Evolutionary conservation across 768 basidiomycete species (phyloP).

Genomic region (Lyophyllum decastes): DNA sequence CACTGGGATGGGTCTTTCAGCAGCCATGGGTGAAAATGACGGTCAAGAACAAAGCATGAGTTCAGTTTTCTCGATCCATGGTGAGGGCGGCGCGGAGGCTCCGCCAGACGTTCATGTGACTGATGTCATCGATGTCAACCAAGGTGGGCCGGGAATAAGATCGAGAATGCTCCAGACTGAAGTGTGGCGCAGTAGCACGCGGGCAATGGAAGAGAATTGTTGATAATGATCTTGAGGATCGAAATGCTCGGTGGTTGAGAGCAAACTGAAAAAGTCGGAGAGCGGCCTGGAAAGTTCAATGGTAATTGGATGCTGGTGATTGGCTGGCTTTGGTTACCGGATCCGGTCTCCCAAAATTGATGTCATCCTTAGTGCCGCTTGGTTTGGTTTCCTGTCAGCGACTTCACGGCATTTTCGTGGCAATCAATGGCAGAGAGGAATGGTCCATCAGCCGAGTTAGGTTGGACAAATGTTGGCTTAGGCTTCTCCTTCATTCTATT

Average conservation of each 20-base stretch:
- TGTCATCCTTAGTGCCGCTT: not conserved
- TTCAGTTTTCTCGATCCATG: not conserved
- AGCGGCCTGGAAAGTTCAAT: not conserved
- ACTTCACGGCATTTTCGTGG: too few species aligned
- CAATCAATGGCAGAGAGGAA: not conserved
- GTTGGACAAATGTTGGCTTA: conserved; percentile 76
- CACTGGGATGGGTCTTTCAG: conserved; percentile 60
- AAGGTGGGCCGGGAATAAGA: not conserved
- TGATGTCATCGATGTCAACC: not conserved
- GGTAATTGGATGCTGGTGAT: not conserved
- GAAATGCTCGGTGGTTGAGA: not conserved
- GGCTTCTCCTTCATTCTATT: conserved; percentile 77
- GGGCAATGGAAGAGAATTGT: not conserved
- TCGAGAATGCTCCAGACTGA: not conserved
- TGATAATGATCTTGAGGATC: not conserved
- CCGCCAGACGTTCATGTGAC: not conserved
- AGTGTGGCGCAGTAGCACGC: not conserved
- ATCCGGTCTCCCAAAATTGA: not conserved
- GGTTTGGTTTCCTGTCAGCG: too few species aligned
- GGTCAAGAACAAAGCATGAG: not conserved
- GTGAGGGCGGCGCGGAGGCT: conserved; percentile 3
- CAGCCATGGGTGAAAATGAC: conserved; percentile 41
- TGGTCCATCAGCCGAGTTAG: conserved; percentile 34
- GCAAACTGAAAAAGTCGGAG: not conserved
- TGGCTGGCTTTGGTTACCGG: not conserved